Conservation (phyloP, 352 stramenopile species). For the Hyphochytrium catenoides region DNA sequence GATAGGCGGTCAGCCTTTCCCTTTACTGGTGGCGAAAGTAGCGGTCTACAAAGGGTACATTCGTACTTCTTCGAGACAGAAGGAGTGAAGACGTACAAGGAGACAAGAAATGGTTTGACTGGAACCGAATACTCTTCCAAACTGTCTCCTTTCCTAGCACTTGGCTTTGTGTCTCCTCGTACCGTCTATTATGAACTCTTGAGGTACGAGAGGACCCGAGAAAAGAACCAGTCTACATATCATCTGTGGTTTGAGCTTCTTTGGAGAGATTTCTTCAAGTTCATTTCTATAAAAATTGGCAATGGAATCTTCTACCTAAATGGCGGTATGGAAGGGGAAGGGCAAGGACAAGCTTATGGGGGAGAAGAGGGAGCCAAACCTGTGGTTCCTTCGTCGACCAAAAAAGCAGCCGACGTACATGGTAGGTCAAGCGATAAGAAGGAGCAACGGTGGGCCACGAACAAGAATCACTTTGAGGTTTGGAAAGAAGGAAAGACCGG, state of each 20-base stretch:
- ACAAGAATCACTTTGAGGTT: slow-evolving; percentile 16
- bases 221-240: slow-evolving; percentile 37
- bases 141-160: slow-evolving; percentile 54
- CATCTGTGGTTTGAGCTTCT: slow-evolving; percentile 56
- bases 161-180: slow-evolving; percentile 45
- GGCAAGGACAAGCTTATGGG: slow-evolving; percentile 4
- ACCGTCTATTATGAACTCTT: slow-evolving; percentile 29
- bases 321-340: slow-evolving; percentile 14
- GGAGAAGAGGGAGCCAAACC: slow-evolving; percentile 5
- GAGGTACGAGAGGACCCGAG: slow-evolving; percentile 28
- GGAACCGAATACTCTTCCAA: slow-evolving; percentile 57
- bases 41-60: no score
- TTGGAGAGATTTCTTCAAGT: slow-evolving; percentile 63
- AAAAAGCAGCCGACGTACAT: neutral
- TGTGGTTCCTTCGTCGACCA: slow-evolving; percentile 21
- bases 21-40: no score
- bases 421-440: neutral
- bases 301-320: slow-evolving; percentile 31
- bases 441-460: neutral
- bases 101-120: slow-evolving; percentile 61
- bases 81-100: slow-evolving; percentile 30
- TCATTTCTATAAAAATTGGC: slow-evolving; percentile 42
- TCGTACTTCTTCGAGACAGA: slow-evolving; percentile 2
- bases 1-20: no score
- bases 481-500: slow-evolving; percentile 62